Evolutionary conservation across 805 yeast species (phyloP).

Genomic region (Danielia reshetovae): DNA sequence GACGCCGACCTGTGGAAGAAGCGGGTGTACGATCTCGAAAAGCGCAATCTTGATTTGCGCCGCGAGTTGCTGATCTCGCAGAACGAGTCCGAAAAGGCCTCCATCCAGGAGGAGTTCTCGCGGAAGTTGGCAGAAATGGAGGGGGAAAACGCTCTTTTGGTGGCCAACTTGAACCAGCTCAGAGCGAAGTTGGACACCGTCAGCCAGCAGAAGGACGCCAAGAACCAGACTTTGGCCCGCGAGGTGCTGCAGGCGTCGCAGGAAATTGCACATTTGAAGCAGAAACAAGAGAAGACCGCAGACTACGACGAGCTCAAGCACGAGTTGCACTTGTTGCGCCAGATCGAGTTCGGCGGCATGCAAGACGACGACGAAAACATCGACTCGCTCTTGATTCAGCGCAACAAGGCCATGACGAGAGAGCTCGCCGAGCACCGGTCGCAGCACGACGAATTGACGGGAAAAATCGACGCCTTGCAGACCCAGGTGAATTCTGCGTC

Average conservation of each 20-base stretch:
- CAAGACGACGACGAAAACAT: conserved; percentile 31
- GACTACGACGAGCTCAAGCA: conserved; percentile 82
- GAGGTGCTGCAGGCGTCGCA: conserved; percentile 46
- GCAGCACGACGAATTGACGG: conserved; percentile 45
- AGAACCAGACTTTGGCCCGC: conserved; percentile 35
- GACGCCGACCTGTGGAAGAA: conserved; percentile 71
- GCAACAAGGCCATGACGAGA: conserved; percentile 69
- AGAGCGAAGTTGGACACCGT: conserved; percentile 27
- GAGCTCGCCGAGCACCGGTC: conserved; percentile 67
- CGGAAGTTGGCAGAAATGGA: conserved; percentile 54
- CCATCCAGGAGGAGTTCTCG: conserved; percentile 36
- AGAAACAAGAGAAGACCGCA: conserved; percentile 44
- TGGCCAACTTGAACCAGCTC: conserved; percentile 54
- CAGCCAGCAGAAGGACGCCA: conserved; percentile 24
- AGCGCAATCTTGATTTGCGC: conserved; percentile 71
- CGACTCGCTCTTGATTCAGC: conserved; percentile 59
- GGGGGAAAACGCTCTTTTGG: conserved; percentile 62
- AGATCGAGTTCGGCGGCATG: conserved; percentile 66
- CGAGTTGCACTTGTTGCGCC: conserved; percentile 68
- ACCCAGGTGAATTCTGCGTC: conserved; percentile 28
- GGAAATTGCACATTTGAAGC: conserved; percentile 50
- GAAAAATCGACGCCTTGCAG: conserved; percentile 40
- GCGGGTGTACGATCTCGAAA: conserved; percentile 67
- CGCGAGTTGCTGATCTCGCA: conserved; percentile 57
- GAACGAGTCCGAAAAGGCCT: conserved; percentile 41